Evolutionary conservation across 2,329 filamentous ascomycete species (phyloP), one percentile per base, ranked within the genome.

Genomic region (Akanthomyces uredinophilus): DNA sequence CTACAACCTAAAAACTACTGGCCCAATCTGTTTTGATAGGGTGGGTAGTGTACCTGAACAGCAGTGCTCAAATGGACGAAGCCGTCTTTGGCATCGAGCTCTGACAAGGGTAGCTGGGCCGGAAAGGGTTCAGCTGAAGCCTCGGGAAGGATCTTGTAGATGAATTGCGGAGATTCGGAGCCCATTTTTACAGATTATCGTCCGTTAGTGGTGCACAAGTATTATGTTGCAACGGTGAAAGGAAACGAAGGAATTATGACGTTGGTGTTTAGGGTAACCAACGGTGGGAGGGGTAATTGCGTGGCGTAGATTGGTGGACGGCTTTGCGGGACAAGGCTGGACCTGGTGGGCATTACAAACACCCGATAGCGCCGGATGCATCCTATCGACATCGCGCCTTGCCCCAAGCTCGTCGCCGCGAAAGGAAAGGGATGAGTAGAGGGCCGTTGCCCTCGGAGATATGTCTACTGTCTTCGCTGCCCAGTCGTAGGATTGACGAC

Each of bases 401-500:
- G 32, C 10, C 7, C 32, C 7, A 8, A 35, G 32, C 32, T 27
- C 7, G 8, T 44, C 44, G 44, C n/a, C n/a, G n/a, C 7, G 5
- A 20, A 20, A 32, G 7, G 43, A 37, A 37, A 35, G 64, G 41
- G 58, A 85, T 84, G 83, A 82, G 81, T 22, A 75, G 75, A 65
- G 84, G 83, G 10, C 89, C 90, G 32, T 77, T 85, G 37, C 83
- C 91, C 7, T 88, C 87, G 24, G 79, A 77, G 63, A 78, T 87
- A 46, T 85, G 87, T 64, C 85, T 92, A 64, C 79, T 94, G 60
- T 85, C 83, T 16, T 78, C 83, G 62, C 76, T 93, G 16, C 77
- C 82, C 4, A 70, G 71, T 56, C 77, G 78, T 54, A 70, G 77
- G n/a, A 66, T 77, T 16, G 84, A 84, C 46, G 84, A 86, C n/a